These are phyloP conservation scores for Yamadazyma siamensis DNA, from an alignment of 1,139 yeast genomes.

Conservation along the genomic window DNA sequence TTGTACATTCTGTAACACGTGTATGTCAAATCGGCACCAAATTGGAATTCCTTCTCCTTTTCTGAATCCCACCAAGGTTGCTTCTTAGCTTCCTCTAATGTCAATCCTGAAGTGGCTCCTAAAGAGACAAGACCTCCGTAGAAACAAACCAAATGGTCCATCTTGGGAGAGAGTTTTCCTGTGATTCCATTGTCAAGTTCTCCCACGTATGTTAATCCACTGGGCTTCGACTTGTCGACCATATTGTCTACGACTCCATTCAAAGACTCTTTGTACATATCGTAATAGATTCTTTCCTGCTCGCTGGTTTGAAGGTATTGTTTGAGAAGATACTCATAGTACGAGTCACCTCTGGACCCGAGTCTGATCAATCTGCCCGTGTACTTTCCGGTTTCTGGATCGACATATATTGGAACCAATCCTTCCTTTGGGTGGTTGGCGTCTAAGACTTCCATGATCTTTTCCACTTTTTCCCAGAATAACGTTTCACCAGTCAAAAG, in stretches of 20 bases:
- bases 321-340: constrained; percentile 84
- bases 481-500: constrained; percentile 73
- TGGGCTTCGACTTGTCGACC: constrained; percentile 60
- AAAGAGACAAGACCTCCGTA: constrained; percentile 87
- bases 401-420: constrained; percentile 75
- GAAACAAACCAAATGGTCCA: constrained; percentile 94
- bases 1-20: constrained; percentile 84
- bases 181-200: constrained; percentile 70
- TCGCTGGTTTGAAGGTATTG: constrained; percentile 79
- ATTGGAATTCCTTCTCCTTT: constrained; percentile 50
- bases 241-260: constrained; percentile 66
- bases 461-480: constrained; percentile 79
- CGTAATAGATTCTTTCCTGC: constrained; percentile 57
- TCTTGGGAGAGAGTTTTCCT: constrained; percentile 63
- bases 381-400: constrained; percentile 72
- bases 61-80: constrained; percentile 34
- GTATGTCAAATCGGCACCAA: constrained; percentile 74
- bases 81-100: constrained; percentile 41
- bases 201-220: constrained; percentile 66
- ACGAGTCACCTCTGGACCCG: constrained; percentile 92
- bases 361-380: constrained; percentile 65
- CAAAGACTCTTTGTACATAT: constrained; percentile 75
- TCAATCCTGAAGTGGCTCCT: constrained; percentile 77
- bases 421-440: constrained; percentile 61
- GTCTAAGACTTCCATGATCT: constrained; percentile 66